These are phyloP conservation scores for Tuber umbilicatum DNA, from an alignment of 495 filamentous ascomycete species.

Conservation along the genomic window DNA sequence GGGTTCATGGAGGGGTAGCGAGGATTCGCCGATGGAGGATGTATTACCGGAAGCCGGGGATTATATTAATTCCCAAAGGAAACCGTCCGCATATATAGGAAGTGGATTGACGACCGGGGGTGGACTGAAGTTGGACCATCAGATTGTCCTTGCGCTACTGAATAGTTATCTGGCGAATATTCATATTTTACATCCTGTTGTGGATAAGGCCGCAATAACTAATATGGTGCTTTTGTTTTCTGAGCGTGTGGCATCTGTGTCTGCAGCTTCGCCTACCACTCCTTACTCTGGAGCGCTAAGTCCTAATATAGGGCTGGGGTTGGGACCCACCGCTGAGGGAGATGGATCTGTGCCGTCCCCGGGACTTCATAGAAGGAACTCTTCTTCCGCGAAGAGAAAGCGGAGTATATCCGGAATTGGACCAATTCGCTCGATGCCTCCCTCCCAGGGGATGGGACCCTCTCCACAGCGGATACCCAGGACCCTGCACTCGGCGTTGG, in stretches of 20 bases:
- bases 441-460: conserved; percentile 16
- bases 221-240: conserved; percentile 52
- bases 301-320: conserved; percentile 21
- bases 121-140: conserved; percentile 57
- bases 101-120: conserved; percentile 47
- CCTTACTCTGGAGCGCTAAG: conserved; percentile 30
- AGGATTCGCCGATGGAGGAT: conserved; percentile 34
- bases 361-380: conserved; percentile 28
- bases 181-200: conserved; percentile 83
- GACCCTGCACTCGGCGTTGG: conserved; percentile 63
- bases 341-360: conserved; percentile 35
- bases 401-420: conserved; percentile 34
- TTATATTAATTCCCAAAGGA: conserved; percentile 21
- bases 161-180: conserved; percentile 71
- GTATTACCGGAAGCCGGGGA: conserved; percentile 15
- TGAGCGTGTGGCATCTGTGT: conserved; percentile 32
- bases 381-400: conserved; percentile 38
- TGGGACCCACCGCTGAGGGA: conserved; percentile 28
- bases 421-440: conserved; percentile 16
- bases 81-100: conserved; percentile 12
- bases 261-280: conserved; percentile 25
- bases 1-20: conserved; percentile 13
- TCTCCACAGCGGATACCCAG: conserved; percentile 35
- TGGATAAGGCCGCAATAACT: conserved; percentile 52
- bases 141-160: conserved; percentile 58